Evolutionary conservation across 2,329 filamentous ascomycete genomes (phyloP), one percentile per base, ranked within the genome.

Genomic region (Ceratocystis harringtonii): DNA sequence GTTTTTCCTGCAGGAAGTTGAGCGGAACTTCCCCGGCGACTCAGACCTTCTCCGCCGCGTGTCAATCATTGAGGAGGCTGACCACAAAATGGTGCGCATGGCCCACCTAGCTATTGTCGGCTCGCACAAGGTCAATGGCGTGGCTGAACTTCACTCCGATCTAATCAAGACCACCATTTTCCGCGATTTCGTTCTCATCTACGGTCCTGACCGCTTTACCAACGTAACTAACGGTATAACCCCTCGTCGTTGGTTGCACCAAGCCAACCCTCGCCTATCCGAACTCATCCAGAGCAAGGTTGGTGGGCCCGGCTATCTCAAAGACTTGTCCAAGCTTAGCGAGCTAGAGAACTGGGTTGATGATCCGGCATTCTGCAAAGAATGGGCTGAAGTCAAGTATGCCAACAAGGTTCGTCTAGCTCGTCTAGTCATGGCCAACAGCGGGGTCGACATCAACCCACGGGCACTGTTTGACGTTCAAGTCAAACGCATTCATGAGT

Each of bases 211-310:
- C 81, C 96, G 96, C 76, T 99, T 99, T 76, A 95, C 90, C 66
- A 99, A 99, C 71, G 92, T 99, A 69, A 99, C 94, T 69, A 99
- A 99, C 75, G 94, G 94, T 67, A 95, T 99, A 74, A 99, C 94
- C 0, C 94, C 94, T 10, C 84, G 94, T 71, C 84, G 94, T 73
- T 99, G 94, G 94, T 80, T 99, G 66, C 92, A 99, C 78, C 94
- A 99, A 76, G 94, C 94, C 68, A 99, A 99, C 74, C 94, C 92
- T 10, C 84, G 88, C 65, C 80, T 99, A 36, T 96, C 92, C 0
- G 89, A 92, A 73, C 79, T 99, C 69, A 97, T 99, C 74, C 88
- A 91, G 1, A 90, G 86, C 73, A 97, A 96, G 79, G 82, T 88
- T 48, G 92, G 91, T 62, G 84, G 90, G 65, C 78, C 90, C 70